phyloP scores from a whole-genome alignment of 306 rosid genomes.

The Malus orientalis region DNA sequence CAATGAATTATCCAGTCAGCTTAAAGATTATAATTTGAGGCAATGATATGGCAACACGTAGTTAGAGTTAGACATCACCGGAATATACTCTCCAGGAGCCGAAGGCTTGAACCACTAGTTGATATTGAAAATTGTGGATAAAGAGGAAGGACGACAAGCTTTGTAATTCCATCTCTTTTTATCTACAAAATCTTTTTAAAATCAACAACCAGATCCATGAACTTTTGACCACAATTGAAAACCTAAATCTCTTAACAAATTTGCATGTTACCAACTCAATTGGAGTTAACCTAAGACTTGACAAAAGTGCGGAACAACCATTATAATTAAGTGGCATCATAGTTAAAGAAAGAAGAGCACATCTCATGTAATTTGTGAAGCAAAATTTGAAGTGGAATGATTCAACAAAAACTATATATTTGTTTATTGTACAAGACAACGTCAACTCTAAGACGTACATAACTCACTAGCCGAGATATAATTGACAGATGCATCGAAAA shows the following conservation, averaged over 20 bases:
- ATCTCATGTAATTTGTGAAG: not conserved
- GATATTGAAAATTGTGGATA: conserved; percentile 99
- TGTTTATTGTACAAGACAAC: not conserved
- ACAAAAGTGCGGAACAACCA: not conserved
- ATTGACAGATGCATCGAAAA: not conserved
- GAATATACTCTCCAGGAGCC: conserved; percentile 93
- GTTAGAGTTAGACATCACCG: conserved; percentile 37
- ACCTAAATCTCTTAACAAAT: not conserved
- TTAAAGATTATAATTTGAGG: not conserved
- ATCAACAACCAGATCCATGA: conserved; percentile 20
- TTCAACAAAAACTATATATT: not conserved
- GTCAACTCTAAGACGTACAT: not conserved
- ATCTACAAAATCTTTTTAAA: conserved; percentile 43
- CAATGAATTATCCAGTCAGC: conserved; percentile 14
- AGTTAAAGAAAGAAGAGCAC: not conserved
- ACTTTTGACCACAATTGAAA: not conserved
- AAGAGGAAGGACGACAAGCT: conserved; percentile 98
- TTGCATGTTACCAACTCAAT: not conserved
- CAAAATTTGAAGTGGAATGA: not conserved
- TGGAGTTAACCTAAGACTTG: not conserved
- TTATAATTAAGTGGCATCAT: not conserved
- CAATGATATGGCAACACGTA: not conserved
- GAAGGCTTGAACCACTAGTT: conserved; percentile 94
- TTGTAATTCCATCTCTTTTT: conserved; percentile 77
- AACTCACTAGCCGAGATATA: not conserved